phyloP scores from a whole-genome alignment of 192 early-diverging fungal genomes.

The Rhizoclosmatium sp. region DNA sequence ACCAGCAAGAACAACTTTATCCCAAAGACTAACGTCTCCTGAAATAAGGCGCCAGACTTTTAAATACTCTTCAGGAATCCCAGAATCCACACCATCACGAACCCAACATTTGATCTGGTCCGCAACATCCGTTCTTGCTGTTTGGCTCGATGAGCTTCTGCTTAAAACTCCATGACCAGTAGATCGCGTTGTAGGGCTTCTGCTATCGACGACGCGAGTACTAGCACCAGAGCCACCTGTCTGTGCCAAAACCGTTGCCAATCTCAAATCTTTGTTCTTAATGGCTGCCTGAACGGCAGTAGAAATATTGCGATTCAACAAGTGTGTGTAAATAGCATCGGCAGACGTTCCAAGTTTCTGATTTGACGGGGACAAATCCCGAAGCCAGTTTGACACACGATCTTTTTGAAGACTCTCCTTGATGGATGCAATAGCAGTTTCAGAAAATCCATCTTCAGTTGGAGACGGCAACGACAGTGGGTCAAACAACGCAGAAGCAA shows the following conservation, averaged over 20 bases:
- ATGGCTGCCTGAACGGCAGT: slow-evolving; percentile 73
- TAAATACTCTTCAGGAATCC: slow-evolving; percentile 40
- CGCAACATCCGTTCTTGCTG: slow-evolving; percentile 27
- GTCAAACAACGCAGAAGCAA: slow-evolving; percentile 67
- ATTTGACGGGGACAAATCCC: slow-evolving; percentile 51
- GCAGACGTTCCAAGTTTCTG: neutral
- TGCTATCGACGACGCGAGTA: slow-evolving; percentile 28
- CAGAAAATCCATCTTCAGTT: slow-evolving; percentile 3
- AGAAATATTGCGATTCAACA: slow-evolving; percentile 68
- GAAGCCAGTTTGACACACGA: slow-evolving; percentile 70
- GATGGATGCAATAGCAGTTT: slow-evolving; percentile 27
- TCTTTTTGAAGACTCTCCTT: slow-evolving; percentile 59
- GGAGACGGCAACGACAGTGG: slow-evolving; percentile 11
- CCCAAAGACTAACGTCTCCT: slow-evolving; percentile 51
- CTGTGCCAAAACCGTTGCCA: slow-evolving; percentile 83
- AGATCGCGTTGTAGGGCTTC: neutral
- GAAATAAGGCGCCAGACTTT: slow-evolving; percentile 51
- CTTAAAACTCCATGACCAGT: slow-evolving; percentile 53
- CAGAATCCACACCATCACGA: neutral
- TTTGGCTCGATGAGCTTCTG: slow-evolving; percentile 34
- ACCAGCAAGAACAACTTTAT: slow-evolving; percentile 18
- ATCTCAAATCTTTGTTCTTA: slow-evolving; percentile 66
- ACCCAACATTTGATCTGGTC: slow-evolving; percentile 53
- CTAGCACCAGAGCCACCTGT: slow-evolving; percentile 66
- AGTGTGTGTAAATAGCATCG: slow-evolving; percentile 57